Percentiles rank a stretch among this genome's conserved stretches.
Evolutionary conservation across 176 grass and related monocot genomes (phyloP).

Genomic region (Musa troglodytarum): DNA sequence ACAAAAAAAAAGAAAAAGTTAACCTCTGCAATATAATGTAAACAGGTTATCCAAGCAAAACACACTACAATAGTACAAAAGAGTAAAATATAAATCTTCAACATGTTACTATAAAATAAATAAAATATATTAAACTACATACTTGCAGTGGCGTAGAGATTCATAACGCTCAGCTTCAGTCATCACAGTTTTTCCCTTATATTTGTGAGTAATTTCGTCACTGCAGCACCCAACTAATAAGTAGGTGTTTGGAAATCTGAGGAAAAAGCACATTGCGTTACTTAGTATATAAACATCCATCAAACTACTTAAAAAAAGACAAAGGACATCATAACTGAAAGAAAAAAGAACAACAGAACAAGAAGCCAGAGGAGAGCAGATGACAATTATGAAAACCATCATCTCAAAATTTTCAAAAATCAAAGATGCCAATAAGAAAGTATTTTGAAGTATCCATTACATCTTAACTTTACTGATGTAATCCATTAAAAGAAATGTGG

Average conservation of each 20-base stretch:
- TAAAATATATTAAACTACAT: neutral
- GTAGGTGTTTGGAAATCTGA: slow-evolving; percentile 20
- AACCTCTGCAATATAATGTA: neutral
- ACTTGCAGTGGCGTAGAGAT: slow-evolving; percentile 23
- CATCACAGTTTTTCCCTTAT: slow-evolving; percentile 27
- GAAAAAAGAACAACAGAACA: neutral
- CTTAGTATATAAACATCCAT: neutral
- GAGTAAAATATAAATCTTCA: neutral
- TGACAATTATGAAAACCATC: neutral
- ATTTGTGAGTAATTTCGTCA: slow-evolving; percentile 20
- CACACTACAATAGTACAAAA: neutral
- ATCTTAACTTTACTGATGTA: neutral
- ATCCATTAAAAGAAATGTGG: neutral
- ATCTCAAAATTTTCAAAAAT: neutral
- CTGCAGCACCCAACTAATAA: slow-evolving; percentile 21
- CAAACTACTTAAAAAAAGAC: neutral
- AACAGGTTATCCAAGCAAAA: neutral
- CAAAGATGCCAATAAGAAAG: neutral
- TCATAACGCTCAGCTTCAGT: slow-evolving; percentile 17
- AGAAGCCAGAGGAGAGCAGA: neutral
- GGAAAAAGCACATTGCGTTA: neutral
- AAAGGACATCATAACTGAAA: neutral
- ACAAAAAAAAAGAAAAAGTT: neutral
- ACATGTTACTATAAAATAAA: neutral
- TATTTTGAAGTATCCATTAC: neutral